These are phyloP conservation scores for Kwoniella dejecticola DNA, from an alignment of 768 basidiomycete species.

Conservation along the genomic window DNA sequence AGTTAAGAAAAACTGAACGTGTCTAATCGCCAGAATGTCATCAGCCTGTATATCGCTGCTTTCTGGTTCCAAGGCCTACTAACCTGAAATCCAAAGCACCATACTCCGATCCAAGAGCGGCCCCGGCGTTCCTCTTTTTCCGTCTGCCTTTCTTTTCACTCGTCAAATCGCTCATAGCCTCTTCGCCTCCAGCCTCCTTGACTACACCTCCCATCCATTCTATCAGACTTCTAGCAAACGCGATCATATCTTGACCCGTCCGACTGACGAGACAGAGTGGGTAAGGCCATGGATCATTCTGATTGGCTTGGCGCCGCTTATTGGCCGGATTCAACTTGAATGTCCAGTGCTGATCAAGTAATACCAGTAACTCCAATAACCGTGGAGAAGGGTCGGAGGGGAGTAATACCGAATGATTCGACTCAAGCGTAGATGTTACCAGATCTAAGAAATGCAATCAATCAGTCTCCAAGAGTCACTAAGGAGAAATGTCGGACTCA, in stretches of 20 bases:
- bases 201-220: slow-evolving; percentile 98
- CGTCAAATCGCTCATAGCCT: slow-evolving; percentile 58
- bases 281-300: slow-evolving; percentile 47
- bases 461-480: neutral
- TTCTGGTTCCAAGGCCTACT: no score
- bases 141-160: slow-evolving; percentile 56
- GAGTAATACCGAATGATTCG: slow-evolving; percentile 77
- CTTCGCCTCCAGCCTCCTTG: slow-evolving; percentile 86
- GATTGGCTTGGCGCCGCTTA: slow-evolving; percentile 24
- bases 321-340: slow-evolving; percentile 61
- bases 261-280: slow-evolving; percentile 93
- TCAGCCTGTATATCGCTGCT: no score
- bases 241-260: slow-evolving; percentile 89
- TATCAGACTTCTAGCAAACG: slow-evolving; percentile 94
- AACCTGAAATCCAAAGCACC: slow-evolving; percentile 89
- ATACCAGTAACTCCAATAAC: slow-evolving; percentile 89
- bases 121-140: slow-evolving; percentile 59
- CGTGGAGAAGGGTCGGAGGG: slow-evolving; percentile 93
- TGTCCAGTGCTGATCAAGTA: slow-evolving; percentile 97
- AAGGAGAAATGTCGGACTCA: slow-evolving; percentile 22
- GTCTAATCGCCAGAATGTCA: slow-evolving; percentile 59
- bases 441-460: slow-evolving; percentile 64
- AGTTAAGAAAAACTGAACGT: slow-evolving; percentile 87
- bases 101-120: slow-evolving; percentile 69
- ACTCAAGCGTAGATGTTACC: slow-evolving; percentile 79